Evolutionary conservation across 805 yeast genomes (phyloP).

Genomic region (Candida ficus): DNA sequence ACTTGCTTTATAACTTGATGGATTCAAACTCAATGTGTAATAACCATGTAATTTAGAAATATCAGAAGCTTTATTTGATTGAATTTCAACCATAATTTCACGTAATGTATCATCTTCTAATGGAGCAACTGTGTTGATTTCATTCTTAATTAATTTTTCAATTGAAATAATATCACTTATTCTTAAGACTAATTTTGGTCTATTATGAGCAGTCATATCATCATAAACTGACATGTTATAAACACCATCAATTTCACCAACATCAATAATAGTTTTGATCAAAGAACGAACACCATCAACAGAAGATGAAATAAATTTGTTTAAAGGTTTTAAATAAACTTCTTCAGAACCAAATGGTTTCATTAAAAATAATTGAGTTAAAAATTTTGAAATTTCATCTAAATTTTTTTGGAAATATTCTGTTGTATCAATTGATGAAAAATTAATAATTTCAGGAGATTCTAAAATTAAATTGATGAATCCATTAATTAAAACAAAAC

Average conservation of each 20-base stretch:
- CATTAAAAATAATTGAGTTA: constrained; percentile 65
- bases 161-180: constrained; percentile 43
- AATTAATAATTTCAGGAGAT: constrained; percentile 55
- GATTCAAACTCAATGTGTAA: constrained; percentile 55
- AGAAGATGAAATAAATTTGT: constrained; percentile 58
- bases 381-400: constrained; percentile 47
- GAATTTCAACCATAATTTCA: constrained; percentile 36
- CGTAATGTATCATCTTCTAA: constrained; percentile 49
- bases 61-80: constrained; percentile 40
- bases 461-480: constrained; percentile 44
- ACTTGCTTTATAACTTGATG: constrained; percentile 40
- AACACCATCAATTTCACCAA: constrained; percentile 51
- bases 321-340: constrained; percentile 72
- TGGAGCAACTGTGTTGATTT: constrained; percentile 41
- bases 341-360: constrained; percentile 57
- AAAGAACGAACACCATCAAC: constrained; percentile 41
- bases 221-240: constrained; percentile 63
- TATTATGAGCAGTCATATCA: constrained; percentile 55
- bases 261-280: constrained; percentile 43
- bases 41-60: constrained; percentile 46
- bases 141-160: constrained; percentile 36
- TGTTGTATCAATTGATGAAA: constrained; percentile 26
- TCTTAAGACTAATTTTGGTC: constrained; percentile 42
- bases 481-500: constrained; percentile 54
- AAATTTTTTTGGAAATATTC: constrained; percentile 40